A percentile compares a stretch with the other conserved stretches of the same genome.
Evolutionary conservation across 1,139 yeast species (phyloP).

Genomic region (Nakaseomyces delphensis): DNA sequence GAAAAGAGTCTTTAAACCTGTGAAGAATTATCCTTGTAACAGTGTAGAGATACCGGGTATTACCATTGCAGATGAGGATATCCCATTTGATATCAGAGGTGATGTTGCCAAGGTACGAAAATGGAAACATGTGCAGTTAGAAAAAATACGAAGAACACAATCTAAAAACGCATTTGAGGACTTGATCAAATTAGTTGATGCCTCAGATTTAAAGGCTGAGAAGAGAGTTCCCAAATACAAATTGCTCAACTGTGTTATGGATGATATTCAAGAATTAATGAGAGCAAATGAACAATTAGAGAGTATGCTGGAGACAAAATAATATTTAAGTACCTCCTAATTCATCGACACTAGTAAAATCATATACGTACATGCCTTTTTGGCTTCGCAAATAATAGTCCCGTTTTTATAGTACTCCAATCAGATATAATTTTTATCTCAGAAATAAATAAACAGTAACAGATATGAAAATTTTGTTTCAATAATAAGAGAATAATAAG

Average conservation of each 20-base stretch:
- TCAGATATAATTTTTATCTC: background rate
- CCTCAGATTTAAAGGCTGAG: conserved; percentile 18
- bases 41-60: conserved; percentile 23
- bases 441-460: background rate
- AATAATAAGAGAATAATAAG: background rate
- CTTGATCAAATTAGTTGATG: conserved; percentile 17
- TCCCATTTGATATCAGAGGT: conserved; percentile 18
- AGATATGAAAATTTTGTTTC: background rate
- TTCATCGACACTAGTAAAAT: no score
- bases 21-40: background rate
- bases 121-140: conserved; percentile 31
- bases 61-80: conserved; percentile 17
- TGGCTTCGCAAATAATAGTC: background rate
- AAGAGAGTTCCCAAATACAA: conserved; percentile 29
- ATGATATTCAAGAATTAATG: conserved; percentile 25
- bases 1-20: conserved; percentile 8
- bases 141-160: conserved; percentile 27
- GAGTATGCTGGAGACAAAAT: conserved; percentile 6
- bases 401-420: background rate
- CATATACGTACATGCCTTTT: background rate
- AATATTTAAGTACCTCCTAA: background rate
- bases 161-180: conserved; percentile 28
- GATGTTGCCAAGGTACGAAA: conserved; percentile 22
- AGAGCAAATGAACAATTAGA: conserved; percentile 27
- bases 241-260: conserved; percentile 23